Evolutionary conservation across 495 filamentous ascomycete species (phyloP), one percentile per base, ranked within the genome.

Genomic region (Apiosordaria backusii): DNA sequence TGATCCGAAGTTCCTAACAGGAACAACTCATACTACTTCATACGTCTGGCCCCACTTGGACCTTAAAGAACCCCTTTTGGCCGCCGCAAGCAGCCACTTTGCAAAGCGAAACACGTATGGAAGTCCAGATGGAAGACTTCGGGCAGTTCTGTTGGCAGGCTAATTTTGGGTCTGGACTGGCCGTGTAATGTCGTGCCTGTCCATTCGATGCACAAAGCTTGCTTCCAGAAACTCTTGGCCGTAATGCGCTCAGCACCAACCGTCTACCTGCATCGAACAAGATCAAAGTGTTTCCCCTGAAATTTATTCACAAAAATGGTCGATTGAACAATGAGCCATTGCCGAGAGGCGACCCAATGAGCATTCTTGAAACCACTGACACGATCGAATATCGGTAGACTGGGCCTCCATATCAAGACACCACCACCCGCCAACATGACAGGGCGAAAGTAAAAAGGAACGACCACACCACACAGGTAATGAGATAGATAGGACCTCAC

Each of bases 61-160:
- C 26, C 4, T 4, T 40, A 7, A 45, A 27, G 25, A 59, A 23
- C 22, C 57, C 24, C 52, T 55, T 45, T 19, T 55, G 52, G 52
- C 22, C 22, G 52, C 65, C 52, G 65, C 45, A 62, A 57, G 60
- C 65, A 66, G 65, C 57, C 27, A 62, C 35, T 45, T 15, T 45
- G 35, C 7, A 45, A 45, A 45, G 35, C 35, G 35, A 45, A 45
- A 45, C 35, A 45, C n/a, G 52, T 55, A 23, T 55, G 52, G 52
- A 55, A 55, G 22, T 23, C n/a, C 19, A 55, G 52, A 55, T 19
- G 52, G 22, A 23, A 55, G 52, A 55, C 52, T 15, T 19, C n/a
- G 52, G 22, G 9, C 52, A 55, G 9, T 55, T 55, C 10, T 19
- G 52, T 23, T 55, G 52, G 52, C 52, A 55, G 52, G 52, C 52